Evolutionary conservation across 305 asterid genomes (phyloP).

Genomic region (Solanum hybrid): DNA sequence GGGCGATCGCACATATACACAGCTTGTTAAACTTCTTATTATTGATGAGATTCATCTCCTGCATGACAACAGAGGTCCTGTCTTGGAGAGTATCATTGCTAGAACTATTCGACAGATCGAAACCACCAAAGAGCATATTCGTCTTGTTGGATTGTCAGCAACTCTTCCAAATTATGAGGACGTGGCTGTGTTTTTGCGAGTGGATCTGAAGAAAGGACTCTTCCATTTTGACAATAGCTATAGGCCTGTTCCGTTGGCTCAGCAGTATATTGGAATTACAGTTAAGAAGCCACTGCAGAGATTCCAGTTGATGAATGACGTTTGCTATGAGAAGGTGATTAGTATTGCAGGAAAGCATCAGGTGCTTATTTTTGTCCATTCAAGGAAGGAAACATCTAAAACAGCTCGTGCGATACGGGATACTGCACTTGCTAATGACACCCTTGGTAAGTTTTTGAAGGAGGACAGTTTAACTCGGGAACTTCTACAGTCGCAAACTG

Average conservation of each 20-base stretch:
- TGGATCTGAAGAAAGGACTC: constrained; percentile 66
- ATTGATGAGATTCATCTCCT: constrained; percentile 94
- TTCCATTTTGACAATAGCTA: constrained; percentile 93
- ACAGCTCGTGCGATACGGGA: constrained; percentile 95
- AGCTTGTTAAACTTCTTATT: constrained; percentile 88
- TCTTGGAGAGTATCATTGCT: constrained; percentile 89
- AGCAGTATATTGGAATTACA: constrained; percentile 86
- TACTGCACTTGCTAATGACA: constrained; percentile 84
- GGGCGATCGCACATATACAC: constrained; percentile 95
- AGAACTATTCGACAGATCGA: constrained; percentile 96
- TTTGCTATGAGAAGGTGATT: constrained; percentile 89
- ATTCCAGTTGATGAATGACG: constrained; percentile 95
- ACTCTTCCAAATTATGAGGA: constrained; percentile 95
- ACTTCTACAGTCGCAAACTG: constrained; percentile 78
- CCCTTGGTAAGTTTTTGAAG: constrained; percentile 83
- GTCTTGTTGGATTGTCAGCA: constrained; percentile 93
- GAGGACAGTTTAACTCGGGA: constrained; percentile 96
- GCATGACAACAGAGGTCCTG: constrained; percentile 96
- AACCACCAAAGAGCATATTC: constrained; percentile 84
- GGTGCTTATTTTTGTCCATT: constrained; percentile 91
- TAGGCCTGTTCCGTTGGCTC: constrained; percentile 95
- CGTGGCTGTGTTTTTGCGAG: constrained; percentile 80
- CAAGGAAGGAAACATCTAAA: constrained; percentile 91
- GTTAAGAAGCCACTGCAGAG: constrained; percentile 95
- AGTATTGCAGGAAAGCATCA: constrained; percentile 87